A percentile compares a stretch with the other conserved stretches of the same genome.
Conservation (phyloP, 331 rosid species). For the Spiraea crenata region DNA sequence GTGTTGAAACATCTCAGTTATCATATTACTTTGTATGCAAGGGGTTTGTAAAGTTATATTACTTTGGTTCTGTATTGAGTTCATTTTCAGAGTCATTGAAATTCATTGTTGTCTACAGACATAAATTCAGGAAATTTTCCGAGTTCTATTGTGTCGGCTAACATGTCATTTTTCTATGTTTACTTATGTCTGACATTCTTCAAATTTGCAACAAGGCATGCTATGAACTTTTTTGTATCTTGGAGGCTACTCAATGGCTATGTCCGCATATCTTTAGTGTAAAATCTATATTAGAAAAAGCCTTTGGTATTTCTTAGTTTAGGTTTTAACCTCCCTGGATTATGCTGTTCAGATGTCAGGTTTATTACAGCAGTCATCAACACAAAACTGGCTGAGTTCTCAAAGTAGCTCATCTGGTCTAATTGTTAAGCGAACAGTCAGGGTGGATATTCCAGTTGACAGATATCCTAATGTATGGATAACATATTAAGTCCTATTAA, state of each 20-base stretch:
- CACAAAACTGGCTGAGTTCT: constrained; percentile 78
- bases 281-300: background rate
- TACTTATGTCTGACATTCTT: background rate
- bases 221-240: constrained; percentile 22
- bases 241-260: constrained; percentile 23
- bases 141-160: constrained; percentile 3
- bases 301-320: background rate
- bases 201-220: background rate
- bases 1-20: constrained; percentile 8
- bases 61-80: constrained; percentile 3
- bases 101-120: background rate
- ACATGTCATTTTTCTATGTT: background rate
- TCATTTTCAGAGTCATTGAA: constrained; percentile 8
- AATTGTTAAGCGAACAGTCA: constrained; percentile 78
- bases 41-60: background rate
- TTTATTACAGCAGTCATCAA: constrained; percentile 62
- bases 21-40: background rate
- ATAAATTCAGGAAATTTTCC: background rate
- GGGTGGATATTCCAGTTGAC: constrained; percentile 95
- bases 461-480: constrained; percentile 67
- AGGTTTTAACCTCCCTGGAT: constrained; percentile 33
- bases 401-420: constrained; percentile 81
- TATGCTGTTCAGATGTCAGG: constrained; percentile 68
- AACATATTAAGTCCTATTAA: constrained; percentile 1
- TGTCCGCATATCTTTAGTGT: constrained; percentile 28